These are phyloP conservation scores for Backusella luteola DNA, from an alignment of 192 early-diverging fungal genomes.

Conservation along the genomic window DNA sequence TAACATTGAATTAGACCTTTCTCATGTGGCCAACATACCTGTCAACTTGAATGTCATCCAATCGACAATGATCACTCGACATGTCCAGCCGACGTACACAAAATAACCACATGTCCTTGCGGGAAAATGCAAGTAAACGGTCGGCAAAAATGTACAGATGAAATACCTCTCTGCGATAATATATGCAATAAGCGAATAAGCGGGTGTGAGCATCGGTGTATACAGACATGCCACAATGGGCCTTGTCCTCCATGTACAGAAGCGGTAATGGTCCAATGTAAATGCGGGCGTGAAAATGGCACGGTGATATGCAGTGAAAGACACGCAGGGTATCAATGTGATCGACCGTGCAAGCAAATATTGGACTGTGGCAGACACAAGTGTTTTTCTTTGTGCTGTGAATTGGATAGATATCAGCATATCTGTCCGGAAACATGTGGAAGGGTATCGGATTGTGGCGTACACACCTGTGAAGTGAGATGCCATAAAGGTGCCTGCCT, in stretches of 20 bases:
- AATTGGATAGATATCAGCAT: slow-evolving; percentile 45
- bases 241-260: slow-evolving; percentile 62
- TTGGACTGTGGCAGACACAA: slow-evolving; percentile 70
- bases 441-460: slow-evolving; percentile 74
- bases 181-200: slow-evolving; percentile 56
- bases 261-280: slow-evolving; percentile 54
- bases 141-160: slow-evolving; percentile 47
- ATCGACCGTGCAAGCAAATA: slow-evolving; percentile 56
- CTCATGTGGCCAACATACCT: slow-evolving; percentile 52
- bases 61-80: slow-evolving; percentile 25
- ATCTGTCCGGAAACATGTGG: slow-evolving; percentile 72
- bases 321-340: slow-evolving; percentile 52
- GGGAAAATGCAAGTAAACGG: slow-evolving; percentile 24
- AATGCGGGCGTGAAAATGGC: slow-evolving; percentile 57
- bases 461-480: slow-evolving; percentile 67
- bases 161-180: slow-evolving; percentile 59
- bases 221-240: slow-evolving; percentile 57
- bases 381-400: slow-evolving; percentile 65
- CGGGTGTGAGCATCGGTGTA: slow-evolving; percentile 64
- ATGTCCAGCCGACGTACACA: slow-evolving; percentile 52
- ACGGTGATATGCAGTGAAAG: slow-evolving; percentile 34
- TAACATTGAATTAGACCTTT: slow-evolving; percentile 32
- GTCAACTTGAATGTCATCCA: slow-evolving; percentile 54
- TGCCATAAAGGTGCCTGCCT: slow-evolving; percentile 81
- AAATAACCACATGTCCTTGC: slow-evolving; percentile 51